phyloP scores from a whole-genome alignment of 129 eudicot species.

The Artemisia annua region DNA sequence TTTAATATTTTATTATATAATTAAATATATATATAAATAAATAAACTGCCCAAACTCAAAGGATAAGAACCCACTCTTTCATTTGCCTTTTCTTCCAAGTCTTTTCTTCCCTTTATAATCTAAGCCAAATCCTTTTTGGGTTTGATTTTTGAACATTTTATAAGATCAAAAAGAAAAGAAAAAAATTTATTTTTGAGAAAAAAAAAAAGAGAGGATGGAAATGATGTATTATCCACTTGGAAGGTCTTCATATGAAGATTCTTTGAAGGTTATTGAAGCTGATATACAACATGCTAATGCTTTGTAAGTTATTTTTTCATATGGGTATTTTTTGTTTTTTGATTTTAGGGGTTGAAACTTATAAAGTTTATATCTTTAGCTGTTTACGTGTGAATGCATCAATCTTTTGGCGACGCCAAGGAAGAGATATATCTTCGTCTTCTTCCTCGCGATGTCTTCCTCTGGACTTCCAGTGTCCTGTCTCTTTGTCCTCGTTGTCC shows the following conservation, averaged over 20 bases:
- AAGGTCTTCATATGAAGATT: constrained; percentile 78
- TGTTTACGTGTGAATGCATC: too few species aligned
- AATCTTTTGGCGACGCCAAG: too few species aligned
- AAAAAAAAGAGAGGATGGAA: constrained; percentile 44
- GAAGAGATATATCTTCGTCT: too few species aligned
- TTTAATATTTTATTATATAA: constrained; percentile 19
- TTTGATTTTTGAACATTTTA: constrained; percentile 6
- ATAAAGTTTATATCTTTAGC: too few species aligned
- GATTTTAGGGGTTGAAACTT: background rate
- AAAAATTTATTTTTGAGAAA: too few species aligned
- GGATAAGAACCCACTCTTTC: constrained; percentile 32
- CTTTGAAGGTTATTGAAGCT: constrained; percentile 73
- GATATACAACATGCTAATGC: constrained; percentile 95
- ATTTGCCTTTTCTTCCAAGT: constrained; percentile 35
- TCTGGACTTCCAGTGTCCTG: too few species aligned
- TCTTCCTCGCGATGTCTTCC: too few species aligned
- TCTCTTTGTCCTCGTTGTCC: too few species aligned
- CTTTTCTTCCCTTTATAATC: constrained; percentile 14
- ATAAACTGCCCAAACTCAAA: constrained; percentile 28
- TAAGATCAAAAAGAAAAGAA: background rate
- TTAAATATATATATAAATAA: background rate
- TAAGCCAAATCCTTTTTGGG: constrained; percentile 13
- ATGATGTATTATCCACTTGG: constrained; percentile 79
- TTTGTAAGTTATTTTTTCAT: constrained; percentile 49
- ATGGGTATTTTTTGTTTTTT: constrained; percentile 7